Evolutionary conservation across 1,284 basidiomycete genomes (phyloP).

Genomic region (Irpex lacteus): DNA sequence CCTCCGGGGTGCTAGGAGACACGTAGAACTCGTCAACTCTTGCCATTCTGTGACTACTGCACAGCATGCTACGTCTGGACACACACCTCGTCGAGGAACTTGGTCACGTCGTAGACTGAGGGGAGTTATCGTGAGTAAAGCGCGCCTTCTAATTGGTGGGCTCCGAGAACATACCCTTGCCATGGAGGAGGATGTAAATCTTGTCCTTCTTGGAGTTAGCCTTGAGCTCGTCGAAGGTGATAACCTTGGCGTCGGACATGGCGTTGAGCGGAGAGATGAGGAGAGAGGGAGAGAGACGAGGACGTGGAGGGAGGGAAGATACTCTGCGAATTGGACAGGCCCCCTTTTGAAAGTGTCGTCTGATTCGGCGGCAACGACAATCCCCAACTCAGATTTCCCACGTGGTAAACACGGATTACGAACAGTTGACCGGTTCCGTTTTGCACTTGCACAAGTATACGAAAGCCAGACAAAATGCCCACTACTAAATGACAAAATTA

Average conservation of each 20-base stretch:
- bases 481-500: background rate
- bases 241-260: slow-evolving; percentile 44
- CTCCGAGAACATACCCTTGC: slow-evolving; percentile 61
- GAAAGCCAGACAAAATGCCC: background rate
- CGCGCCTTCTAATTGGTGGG: slow-evolving; percentile 32
- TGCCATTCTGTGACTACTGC: too few species aligned
- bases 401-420: slow-evolving; percentile 26
- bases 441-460: background rate
- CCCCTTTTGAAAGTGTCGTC: slow-evolving; percentile 12
- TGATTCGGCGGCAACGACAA: slow-evolving; percentile 16
- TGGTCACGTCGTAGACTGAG: slow-evolving; percentile 90
- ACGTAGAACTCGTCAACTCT: slow-evolving; percentile 7
- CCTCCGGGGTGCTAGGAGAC: slow-evolving; percentile 86
- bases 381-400: slow-evolving; percentile 16
- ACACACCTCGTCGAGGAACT: slow-evolving; percentile 94
- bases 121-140: slow-evolving; percentile 25
- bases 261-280: slow-evolving; percentile 7
- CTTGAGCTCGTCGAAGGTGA: slow-evolving; percentile 76
- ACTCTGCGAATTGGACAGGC: background rate
- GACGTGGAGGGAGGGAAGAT: slow-evolving; percentile 14
- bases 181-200: slow-evolving; percentile 79
- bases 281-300: slow-evolving; percentile 18
- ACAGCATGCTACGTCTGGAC: background rate
- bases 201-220: slow-evolving; percentile 71
- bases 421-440: background rate